Conservation (phyloP, 2,329 filamentous ascomycete genomes). For the Cercospora zeina region DNA sequence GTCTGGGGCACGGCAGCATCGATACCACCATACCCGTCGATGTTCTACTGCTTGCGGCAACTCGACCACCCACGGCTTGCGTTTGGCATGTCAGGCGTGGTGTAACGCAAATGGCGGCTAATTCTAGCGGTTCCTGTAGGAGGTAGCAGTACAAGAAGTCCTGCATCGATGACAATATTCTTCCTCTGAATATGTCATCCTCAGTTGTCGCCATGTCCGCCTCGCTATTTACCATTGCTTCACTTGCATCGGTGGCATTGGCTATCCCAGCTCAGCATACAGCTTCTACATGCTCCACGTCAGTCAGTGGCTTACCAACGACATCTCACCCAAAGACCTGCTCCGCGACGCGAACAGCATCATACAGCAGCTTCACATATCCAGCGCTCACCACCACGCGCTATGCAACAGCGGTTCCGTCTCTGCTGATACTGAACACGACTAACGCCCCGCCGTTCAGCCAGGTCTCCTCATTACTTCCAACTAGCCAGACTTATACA, state of each 20-base stretch:
- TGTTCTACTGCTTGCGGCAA: not conserved
- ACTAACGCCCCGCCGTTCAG: slow-evolving; percentile 27
- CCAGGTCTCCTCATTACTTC: slow-evolving; percentile 27
- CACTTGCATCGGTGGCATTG: not conserved
- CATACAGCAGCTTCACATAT: slow-evolving; percentile 28
- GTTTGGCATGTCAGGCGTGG: not conserved
- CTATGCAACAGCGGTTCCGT: slow-evolving; percentile 28
- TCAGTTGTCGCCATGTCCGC: not conserved
- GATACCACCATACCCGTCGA: not conserved
- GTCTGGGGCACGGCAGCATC: not conserved
- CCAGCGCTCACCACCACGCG: slow-evolving; percentile 28
- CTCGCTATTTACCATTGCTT: not conserved
- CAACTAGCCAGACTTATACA: slow-evolving; percentile 24
- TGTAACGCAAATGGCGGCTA: not conserved
- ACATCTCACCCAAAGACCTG: slow-evolving; percentile 22
- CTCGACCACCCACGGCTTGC: not conserved
- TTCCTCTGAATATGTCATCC: not conserved
- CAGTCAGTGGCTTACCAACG: not conserved
- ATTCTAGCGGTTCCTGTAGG: not conserved
- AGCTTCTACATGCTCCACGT: not conserved
- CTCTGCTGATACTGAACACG: slow-evolving; percentile 26
- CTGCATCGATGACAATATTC: not conserved
- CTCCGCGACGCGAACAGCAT: slow-evolving; percentile 23
- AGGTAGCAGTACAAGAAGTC: not conserved
- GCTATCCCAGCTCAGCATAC: not conserved